These are phyloP conservation scores for Fonsecaea erecta DNA, from an alignment of 2,329 filamentous ascomycete species.

Conservation along the genomic window DNA sequence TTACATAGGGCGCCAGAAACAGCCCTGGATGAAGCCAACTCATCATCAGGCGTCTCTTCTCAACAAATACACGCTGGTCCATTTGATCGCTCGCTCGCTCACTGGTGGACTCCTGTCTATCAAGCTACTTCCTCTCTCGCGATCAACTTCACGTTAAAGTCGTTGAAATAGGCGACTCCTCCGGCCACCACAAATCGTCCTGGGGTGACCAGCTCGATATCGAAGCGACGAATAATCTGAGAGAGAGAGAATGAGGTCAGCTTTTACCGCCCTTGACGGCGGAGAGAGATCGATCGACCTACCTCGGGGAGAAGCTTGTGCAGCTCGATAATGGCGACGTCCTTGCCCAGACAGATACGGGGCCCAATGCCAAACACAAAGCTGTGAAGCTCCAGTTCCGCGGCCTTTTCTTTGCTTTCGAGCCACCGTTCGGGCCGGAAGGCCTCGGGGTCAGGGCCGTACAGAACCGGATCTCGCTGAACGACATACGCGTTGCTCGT, in stretches of 20 bases:
- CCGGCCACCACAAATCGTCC: slow-evolving; percentile 11
- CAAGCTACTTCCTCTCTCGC: neutral
- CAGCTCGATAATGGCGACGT: slow-evolving; percentile 32
- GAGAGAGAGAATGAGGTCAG: neutral
- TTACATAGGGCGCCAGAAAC: neutral
- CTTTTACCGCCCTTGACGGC: neutral
- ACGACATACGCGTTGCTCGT: slow-evolving; percentile 42
- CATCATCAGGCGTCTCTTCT: neutral
- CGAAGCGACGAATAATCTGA: slow-evolving; percentile 6
- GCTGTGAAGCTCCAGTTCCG: slow-evolving; percentile 34
- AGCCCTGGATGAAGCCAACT: neutral
- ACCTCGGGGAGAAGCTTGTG: slow-evolving; percentile 8
- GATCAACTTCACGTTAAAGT: slow-evolving; percentile 3
- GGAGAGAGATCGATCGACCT: neutral
- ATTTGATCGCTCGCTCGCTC: neutral
- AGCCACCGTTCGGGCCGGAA: slow-evolving; percentile 26
- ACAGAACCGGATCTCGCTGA: slow-evolving; percentile 53
- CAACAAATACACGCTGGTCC: neutral
- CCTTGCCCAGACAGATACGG: slow-evolving; percentile 47
- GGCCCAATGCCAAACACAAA: slow-evolving; percentile 48
- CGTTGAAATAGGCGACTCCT: slow-evolving; percentile 5
- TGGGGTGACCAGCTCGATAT: neutral
- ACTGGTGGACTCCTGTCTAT: neutral
- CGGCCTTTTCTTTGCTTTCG: slow-evolving; percentile 25
- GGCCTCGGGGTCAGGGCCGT: slow-evolving; percentile 7